Evolutionary conservation across 179 eudicot species (phyloP), one percentile per base, ranked within the genome.

Genomic region (Patellifolia procumbens): DNA sequence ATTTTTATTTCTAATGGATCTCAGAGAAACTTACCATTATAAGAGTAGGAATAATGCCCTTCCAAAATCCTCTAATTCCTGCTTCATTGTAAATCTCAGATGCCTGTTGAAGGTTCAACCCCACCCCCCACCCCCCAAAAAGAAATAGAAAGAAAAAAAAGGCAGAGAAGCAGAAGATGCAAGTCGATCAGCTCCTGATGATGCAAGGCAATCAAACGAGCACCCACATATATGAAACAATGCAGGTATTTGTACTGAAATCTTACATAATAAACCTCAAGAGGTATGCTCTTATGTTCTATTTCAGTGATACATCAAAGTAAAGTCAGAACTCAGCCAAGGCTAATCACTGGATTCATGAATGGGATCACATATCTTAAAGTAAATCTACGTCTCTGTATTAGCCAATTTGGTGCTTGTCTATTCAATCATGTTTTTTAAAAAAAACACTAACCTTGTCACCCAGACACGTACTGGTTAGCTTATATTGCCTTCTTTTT

Each of bases 21-120:
- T 24, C 28, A 37, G 58, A 60, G 55, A 24, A 49, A 83, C 83
- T 80, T 43, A 91, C 98, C 98, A 94, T 94, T 69, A 94, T 92
- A 62, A 94, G 79, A 34, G 98, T 91, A 31, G 98, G 98, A 61
- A 94, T 56, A 68, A 94, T 81, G 80, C 98, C 98, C 85, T 94
- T 94, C 98, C 98, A 94, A 82, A 92, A 94, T 77, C 98, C 98
- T 43, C 79, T 70, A 75, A 94, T 80, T 74, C 98, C 98, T 26
- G 97, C 97, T 86, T 94, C 98, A 74, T 82, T 78, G 86, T 92
- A 92, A 87, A 94, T 89, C 80, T 94, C 98, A 24, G 86, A 39
- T 62, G 92, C 98, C 97, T 93, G 75, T n/a, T 76, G 70, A 45
- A 12, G 2, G 31, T 12, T n/a, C 19, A 70, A 62, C 62, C 31